A percentile compares a stretch with the other conserved stretches of the same genome.
Evolutionary conservation across 2,329 filamentous ascomycete genomes (phyloP).

Genomic region (Spiromastix sp.): DNA sequence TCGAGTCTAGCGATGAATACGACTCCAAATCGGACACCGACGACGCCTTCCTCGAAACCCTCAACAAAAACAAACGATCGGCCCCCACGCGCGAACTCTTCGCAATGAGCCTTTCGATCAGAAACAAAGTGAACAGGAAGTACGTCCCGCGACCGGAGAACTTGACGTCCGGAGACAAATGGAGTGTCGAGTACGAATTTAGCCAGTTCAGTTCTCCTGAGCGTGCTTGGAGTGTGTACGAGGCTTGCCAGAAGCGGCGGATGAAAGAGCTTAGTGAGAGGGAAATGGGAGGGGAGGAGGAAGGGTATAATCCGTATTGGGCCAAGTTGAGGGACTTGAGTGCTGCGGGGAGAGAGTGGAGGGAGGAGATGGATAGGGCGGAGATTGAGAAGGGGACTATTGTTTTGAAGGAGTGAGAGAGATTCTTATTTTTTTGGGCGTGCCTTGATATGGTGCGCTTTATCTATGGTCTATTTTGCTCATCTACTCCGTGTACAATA

Average conservation of each 20-base stretch:
- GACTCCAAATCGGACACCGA: constrained; percentile 5
- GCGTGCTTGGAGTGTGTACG: constrained; percentile 45
- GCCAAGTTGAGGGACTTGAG: constrained; percentile 36
- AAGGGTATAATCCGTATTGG: constrained; percentile 5
- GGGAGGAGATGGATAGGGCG: constrained; percentile 42
- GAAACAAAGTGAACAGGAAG: constrained; percentile 60
- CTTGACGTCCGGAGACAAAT: constrained; percentile 40
- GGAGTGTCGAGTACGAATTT: constrained; percentile 71
- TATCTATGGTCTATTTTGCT: too few species aligned
- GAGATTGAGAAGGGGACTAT: constrained; percentile 36
- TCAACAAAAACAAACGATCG: constrained; percentile 3
- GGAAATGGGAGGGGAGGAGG: constrained; percentile 31
- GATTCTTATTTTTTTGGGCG: too few species aligned
- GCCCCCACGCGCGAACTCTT: constrained; percentile 38
- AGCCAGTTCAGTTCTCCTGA: constrained; percentile 44
- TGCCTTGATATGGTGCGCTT: too few species aligned
- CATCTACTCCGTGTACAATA: too few species aligned
- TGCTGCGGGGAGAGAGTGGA: constrained; percentile 47
- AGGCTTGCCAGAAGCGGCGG: constrained; percentile 47
- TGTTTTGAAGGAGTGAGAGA: constrained; percentile 35
- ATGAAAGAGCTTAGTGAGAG: constrained; percentile 30
- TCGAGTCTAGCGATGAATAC: constrained; percentile 3
- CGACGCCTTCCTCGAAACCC: neutral
- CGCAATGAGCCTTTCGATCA: constrained; percentile 61
- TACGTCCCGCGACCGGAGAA: constrained; percentile 51